Evolutionary conservation across 2,329 filamentous ascomycete species (phyloP), one percentile per base, ranked within the genome.

Genomic region (Talaromyces sp.): DNA sequence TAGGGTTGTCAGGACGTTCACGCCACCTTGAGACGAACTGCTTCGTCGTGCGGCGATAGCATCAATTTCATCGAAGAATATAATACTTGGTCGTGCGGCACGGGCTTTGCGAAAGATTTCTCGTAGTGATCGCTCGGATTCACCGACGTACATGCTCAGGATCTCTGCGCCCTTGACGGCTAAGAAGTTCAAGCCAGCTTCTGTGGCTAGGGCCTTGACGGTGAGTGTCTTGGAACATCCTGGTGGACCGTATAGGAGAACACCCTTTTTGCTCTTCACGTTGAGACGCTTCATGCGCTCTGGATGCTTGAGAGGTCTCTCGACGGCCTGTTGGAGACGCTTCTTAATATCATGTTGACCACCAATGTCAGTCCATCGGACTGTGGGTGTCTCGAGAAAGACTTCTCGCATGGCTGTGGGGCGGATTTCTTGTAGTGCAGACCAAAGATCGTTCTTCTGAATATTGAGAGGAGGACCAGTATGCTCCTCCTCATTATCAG

Each of bases 41-140:
- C 73, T 80, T 75, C 87, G 65, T 72, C 79, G 79, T 30, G 81
- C 80, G 33, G 80, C 89, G 57, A 97, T 93, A 4, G 90, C 86
- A 74, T 97, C 92, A 63, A 97, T 94, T 71, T 97, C 92, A 70
- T 97, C 92, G 61, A 97, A 96, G 80, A 97, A 97, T 64, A 97
- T 91, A 73, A 97, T 93, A 69, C 89, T 91, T 0, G 93, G 93
- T 47, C 87, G 86, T 8, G 91, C 92, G n/a, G 88, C 86, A 37
- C 89, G 82, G 1, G 93, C 93, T 63, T 92, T 89, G 48, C 87
- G 83, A 70, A 97, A 97, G 1, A 97, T 84, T 50, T 91, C 88
- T 33, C 93, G 86, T 37, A 97, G 83, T 7, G 88, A 87, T 10
- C 91, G 85, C 75, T 97, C 93, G 2, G 91, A 93, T 71, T 97